phyloP scores from a whole-genome alignment of 2,329 filamentous ascomycete genomes.

The Phialocephala sp. region DNA sequence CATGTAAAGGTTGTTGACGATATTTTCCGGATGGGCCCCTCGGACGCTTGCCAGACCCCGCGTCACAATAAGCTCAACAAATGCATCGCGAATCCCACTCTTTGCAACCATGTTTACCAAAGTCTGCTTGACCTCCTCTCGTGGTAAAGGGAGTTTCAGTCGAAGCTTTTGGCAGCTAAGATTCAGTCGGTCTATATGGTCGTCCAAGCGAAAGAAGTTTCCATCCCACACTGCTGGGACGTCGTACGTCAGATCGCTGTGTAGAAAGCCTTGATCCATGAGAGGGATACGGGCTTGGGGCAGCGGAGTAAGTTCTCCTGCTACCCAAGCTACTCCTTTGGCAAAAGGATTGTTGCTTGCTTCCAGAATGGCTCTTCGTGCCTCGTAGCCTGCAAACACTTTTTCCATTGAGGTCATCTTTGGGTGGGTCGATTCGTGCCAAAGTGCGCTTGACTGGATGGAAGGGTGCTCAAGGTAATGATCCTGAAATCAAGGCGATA shows the following conservation, averaged over 20 bases:
- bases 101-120: slow-evolving; percentile 52
- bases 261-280: slow-evolving; percentile 57
- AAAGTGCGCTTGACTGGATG: no score
- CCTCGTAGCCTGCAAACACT: slow-evolving; percentile 48
- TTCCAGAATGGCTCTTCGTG: slow-evolving; percentile 42
- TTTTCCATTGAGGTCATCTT: slow-evolving; percentile 52
- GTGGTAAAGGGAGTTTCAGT: slow-evolving; percentile 49
- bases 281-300: slow-evolving; percentile 55
- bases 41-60: slow-evolving; percentile 52
- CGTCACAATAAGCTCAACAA: slow-evolving; percentile 57
- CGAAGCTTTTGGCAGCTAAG: slow-evolving; percentile 53
- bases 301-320: slow-evolving; percentile 50
- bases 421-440: no score
- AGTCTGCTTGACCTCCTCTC: slow-evolving; percentile 47
- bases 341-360: slow-evolving; percentile 48
- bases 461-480: no score
- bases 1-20: slow-evolving; percentile 52
- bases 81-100: slow-evolving; percentile 55
- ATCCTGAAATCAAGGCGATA: no score
- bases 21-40: slow-evolving; percentile 42
- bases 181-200: slow-evolving; percentile 53
- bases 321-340: slow-evolving; percentile 54
- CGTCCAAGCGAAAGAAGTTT: slow-evolving; percentile 56
- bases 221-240: slow-evolving; percentile 58
- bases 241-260: slow-evolving; percentile 58